Evolutionary conservation across 352 stramenopile species (phyloP), one percentile per base, ranked within the genome.

Genomic region (Phytophthora macrochlamydospora): DNA sequence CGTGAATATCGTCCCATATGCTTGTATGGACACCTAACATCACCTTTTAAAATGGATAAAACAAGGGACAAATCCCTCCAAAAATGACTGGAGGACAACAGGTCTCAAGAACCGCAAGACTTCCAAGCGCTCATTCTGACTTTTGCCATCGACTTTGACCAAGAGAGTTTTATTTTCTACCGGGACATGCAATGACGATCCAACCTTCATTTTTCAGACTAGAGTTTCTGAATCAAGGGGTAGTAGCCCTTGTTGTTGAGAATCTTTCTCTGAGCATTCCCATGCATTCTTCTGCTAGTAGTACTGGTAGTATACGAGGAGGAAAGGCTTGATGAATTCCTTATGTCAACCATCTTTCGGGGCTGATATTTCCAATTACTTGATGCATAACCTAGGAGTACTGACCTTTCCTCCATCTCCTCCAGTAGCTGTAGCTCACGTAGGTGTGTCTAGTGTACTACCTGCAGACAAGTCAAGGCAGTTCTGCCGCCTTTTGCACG

Each of bases 331-430:
- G 86, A 94, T 90, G 86, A 92, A 73, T 88, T 81, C 75, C 73
- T 85, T 88, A 71, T 75, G 81, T 84, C 77, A 90, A 94, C 83
- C 86, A 94, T 94, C 86, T 94, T 94, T 94, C 86, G 86, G 86
- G 86, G 89, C 86, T 93, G 86, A 94, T 92, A 69, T 77, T 86
- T 92, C 82, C 83, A 92, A 77, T 61, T 76, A 77, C 58, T 72
- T 94, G 86, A 94, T 92, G 86, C 61, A 92, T 83, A 76, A 76
- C 70, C 11, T 74, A 89, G 75, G 83, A 82, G 75, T 88, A 73
- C 86, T 94, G 86, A 94, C 84, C 82, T 80, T 85, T 89, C 79
- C 70, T 52, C 40, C 30, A 58, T 67, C 32, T 58, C 57, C 59
- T 51, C 30, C 18, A 24, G 18, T 24, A 24, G 18, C 18, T 24